These are phyloP conservation scores for Aurantiochytrium sp. DNA, from an alignment of 108 stramenopile genomes.

Conservation along the genomic window DNA sequence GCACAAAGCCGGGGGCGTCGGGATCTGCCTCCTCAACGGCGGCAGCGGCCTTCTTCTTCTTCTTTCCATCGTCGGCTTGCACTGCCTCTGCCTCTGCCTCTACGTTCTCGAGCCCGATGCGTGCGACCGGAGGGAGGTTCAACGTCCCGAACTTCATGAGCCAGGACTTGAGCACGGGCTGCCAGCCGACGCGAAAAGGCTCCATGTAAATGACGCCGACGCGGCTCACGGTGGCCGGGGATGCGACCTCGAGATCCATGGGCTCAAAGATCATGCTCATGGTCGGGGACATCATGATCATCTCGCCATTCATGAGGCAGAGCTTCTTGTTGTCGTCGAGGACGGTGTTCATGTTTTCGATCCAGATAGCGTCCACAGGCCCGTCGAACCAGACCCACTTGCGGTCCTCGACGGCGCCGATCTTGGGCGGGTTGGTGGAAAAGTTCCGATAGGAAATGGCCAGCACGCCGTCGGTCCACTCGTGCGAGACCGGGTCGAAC, in stretches of 20 bases:
- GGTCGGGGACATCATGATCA: constrained; percentile 63
- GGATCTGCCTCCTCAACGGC: not conserved
- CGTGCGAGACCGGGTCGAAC: constrained; percentile 62
- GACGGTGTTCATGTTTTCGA: constrained; percentile 74
- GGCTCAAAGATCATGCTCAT: constrained; percentile 74
- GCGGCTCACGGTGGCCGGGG: constrained; percentile 65
- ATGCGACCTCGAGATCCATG: constrained; percentile 66
- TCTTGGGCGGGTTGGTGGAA: constrained; percentile 53
- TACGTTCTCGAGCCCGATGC: constrained; percentile 42
- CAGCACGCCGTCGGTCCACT: constrained; percentile 69
- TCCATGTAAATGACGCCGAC: constrained; percentile 72
- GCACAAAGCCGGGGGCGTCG: constrained; percentile 21
- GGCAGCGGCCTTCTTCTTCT: constrained; percentile 39
- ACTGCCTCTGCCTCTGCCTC: constrained; percentile 45
- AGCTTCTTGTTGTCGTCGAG: constrained; percentile 68
- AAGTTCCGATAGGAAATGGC: constrained; percentile 65
- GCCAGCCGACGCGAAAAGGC: constrained; percentile 63
- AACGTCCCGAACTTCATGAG: constrained; percentile 44
- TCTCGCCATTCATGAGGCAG: constrained; percentile 67
- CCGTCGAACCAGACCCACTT: constrained; percentile 71
- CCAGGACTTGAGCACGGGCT: constrained; percentile 59
- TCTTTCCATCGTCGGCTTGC: not conserved
- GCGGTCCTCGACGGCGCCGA: constrained; percentile 55
- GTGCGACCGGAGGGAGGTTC: constrained; percentile 42
- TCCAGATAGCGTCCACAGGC: constrained; percentile 71